phyloP scores from a whole-genome alignment of 2,329 filamentous ascomycete species.

The Ophiostoma quercus region DNA sequence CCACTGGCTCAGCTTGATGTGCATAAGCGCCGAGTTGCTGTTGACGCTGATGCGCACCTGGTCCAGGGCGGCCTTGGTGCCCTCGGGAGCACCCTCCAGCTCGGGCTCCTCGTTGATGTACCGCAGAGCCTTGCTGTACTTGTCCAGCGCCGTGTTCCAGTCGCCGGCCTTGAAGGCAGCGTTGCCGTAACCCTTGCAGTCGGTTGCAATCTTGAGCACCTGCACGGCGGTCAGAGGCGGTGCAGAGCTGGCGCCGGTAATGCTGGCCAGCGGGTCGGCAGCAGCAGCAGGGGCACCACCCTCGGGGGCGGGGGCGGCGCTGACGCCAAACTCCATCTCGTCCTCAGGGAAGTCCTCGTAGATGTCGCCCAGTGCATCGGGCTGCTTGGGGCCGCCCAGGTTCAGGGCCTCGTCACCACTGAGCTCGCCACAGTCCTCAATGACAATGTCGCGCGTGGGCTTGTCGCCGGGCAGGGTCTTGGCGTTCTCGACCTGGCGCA shows the following conservation, averaged over 20 bases:
- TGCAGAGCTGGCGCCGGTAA: conserved; percentile 29
- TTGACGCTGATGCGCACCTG: conserved; percentile 78
- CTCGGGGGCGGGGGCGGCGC: conserved; percentile 30
- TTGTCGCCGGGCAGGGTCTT: conserved; percentile 71
- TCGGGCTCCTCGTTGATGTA: conserved; percentile 84
- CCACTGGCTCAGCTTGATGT: conserved; percentile 72
- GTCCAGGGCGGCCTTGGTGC: conserved; percentile 61
- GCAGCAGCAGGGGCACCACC: background rate
- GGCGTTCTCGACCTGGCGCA: conserved; percentile 85
- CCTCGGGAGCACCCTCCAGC: conserved; percentile 63
- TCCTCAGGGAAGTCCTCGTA: conserved; percentile 98
- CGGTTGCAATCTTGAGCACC: conserved; percentile 71
- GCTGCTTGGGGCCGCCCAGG: conserved; percentile 57
- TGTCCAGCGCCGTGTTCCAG: conserved; percentile 65
- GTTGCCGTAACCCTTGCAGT: conserved; percentile 89
- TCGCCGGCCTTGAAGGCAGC: conserved; percentile 81
- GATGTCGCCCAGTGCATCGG: conserved; percentile 78
- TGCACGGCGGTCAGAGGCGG: conserved; percentile 57
- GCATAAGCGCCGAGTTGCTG: conserved; percentile 80
- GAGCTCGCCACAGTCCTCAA: conserved; percentile 82
- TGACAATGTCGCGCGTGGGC: conserved; percentile 65
- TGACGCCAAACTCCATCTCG: conserved; percentile 42
- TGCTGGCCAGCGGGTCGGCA: conserved; percentile 22
- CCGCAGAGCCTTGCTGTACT: conserved; percentile 89
- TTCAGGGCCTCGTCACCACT: conserved; percentile 59